These are phyloP conservation scores for Piedraia hortae DNA, from an alignment of 2,329 filamentous ascomycete species.

Conservation along the genomic window DNA sequence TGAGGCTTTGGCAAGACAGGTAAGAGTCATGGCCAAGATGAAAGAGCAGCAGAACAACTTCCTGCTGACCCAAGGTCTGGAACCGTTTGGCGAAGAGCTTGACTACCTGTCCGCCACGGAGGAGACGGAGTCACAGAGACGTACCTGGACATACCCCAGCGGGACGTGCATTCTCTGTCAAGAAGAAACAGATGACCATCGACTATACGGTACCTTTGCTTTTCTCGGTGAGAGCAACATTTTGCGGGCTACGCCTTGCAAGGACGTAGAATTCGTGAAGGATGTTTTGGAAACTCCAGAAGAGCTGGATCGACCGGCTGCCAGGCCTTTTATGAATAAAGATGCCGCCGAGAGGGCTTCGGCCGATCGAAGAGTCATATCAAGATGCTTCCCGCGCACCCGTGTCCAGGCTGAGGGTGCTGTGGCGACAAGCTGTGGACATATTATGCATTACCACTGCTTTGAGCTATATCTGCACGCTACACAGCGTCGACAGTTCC, in stretches of 20 bases:
- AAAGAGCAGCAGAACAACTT: slow-evolving; percentile 94
- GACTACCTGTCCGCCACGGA: slow-evolving; percentile 29
- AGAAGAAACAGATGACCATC: slow-evolving; percentile 73
- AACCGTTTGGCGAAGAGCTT: slow-evolving; percentile 67
- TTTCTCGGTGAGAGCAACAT: slow-evolving; percentile 68
- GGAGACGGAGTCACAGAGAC: slow-evolving; percentile 38
- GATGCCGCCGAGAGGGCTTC: slow-evolving; percentile 50
- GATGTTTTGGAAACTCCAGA: slow-evolving; percentile 55
- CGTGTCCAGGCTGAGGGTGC: slow-evolving; percentile 36
- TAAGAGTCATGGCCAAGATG: slow-evolving; percentile 90
- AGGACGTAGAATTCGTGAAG: slow-evolving; percentile 56
- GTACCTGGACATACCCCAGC: slow-evolving; percentile 67
- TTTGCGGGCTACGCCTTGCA: slow-evolving; percentile 58
- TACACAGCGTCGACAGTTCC: slow-evolving; percentile 54
- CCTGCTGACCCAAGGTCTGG: slow-evolving; percentile 61
- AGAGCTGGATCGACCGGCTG: slow-evolving; percentile 63
- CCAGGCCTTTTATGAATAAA: slow-evolving; percentile 77
- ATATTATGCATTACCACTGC: slow-evolving; percentile 95
- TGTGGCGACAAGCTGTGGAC: slow-evolving; percentile 73
- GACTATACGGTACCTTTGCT: slow-evolving; percentile 79
- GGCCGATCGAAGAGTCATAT: slow-evolving; percentile 42
- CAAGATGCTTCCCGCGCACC: slow-evolving; percentile 58
- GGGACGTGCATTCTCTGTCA: slow-evolving; percentile 92
- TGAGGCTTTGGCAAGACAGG: slow-evolving; percentile 67
- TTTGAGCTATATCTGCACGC: slow-evolving; percentile 80